phyloP scores from a whole-genome alignment of 257 asterid genomes.

The Nicotiana tabacum region DNA sequence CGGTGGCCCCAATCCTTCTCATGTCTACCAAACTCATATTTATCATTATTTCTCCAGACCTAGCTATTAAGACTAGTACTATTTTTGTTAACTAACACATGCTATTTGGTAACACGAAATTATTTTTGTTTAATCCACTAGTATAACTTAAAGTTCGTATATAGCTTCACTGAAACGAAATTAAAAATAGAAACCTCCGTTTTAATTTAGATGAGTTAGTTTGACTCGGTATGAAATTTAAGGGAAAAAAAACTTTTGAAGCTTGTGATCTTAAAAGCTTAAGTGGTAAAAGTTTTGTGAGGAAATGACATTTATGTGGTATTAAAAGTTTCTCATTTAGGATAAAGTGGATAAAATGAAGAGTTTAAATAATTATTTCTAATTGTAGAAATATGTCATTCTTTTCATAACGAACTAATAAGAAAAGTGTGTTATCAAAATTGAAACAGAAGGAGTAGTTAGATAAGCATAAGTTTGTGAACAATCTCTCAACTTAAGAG shows the following conservation, averaged over 20 bases:
- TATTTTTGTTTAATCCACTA: background rate
- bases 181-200: background rate
- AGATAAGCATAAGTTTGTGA: background rate
- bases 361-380: no score
- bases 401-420: no score
- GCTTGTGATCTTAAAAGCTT: no score
- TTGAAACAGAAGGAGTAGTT: fast-evolving
- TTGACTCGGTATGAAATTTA: no score
- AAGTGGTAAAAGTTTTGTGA: no score
- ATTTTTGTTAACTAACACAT: background rate
- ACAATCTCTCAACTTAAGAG: background rate
- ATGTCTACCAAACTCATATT: background rate
- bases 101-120: background rate
- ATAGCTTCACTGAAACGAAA: background rate
- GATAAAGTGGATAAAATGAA: no score
- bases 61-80: background rate
- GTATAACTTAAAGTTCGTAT: background rate
- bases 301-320: no score
- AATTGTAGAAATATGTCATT: no score
- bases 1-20: conserved; percentile 8
- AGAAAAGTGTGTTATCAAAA: no score
- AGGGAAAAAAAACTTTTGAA: no score
- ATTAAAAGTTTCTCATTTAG: no score
- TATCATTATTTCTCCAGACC: background rate
- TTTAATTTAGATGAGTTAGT: no score